These are phyloP conservation scores for Solanum lignicaule DNA, from an alignment of 257 asterid genomes.

Conservation along the genomic window DNA sequence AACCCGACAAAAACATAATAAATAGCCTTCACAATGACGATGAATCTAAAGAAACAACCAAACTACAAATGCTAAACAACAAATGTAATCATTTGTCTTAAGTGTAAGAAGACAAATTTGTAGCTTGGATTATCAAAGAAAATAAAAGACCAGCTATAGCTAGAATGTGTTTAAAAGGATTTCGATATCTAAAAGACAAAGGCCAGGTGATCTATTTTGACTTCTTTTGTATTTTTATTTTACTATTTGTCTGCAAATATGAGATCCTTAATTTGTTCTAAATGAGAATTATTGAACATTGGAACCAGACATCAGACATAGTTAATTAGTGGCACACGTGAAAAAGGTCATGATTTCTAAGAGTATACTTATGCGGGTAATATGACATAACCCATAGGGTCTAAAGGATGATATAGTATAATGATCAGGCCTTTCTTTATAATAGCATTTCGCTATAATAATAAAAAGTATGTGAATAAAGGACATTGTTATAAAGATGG, in stretches of 20 bases:
- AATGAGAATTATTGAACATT: not conserved
- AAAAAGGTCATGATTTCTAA: not conserved
- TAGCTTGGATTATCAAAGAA: not conserved
- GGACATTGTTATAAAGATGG: not conserved
- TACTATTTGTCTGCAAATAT: not conserved
- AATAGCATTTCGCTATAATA: not conserved
- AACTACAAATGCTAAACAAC: not conserved
- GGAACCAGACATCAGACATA: not conserved
- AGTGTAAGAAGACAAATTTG: not conserved
- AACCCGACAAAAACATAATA: not conserved
- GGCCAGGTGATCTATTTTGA: constrained; percentile 3
- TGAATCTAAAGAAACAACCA: constrained; percentile 12
- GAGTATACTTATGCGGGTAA: not conserved
- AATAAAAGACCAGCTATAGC: constrained; percentile 7
- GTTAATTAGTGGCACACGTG: not conserved
- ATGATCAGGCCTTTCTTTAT: not conserved
- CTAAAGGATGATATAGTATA: not conserved
- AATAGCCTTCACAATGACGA: constrained; percentile 13
- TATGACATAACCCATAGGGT: too few species aligned
- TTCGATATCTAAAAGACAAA: not conserved
- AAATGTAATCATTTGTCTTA: constrained; percentile 5
- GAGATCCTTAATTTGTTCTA: not conserved
- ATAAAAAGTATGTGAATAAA: not conserved
- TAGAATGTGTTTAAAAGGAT: not conserved
- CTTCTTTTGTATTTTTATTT: not conserved